Conservation (phyloP, 2,329 filamentous ascomycete species). For the Tolypocladium endophyticum region DNA sequence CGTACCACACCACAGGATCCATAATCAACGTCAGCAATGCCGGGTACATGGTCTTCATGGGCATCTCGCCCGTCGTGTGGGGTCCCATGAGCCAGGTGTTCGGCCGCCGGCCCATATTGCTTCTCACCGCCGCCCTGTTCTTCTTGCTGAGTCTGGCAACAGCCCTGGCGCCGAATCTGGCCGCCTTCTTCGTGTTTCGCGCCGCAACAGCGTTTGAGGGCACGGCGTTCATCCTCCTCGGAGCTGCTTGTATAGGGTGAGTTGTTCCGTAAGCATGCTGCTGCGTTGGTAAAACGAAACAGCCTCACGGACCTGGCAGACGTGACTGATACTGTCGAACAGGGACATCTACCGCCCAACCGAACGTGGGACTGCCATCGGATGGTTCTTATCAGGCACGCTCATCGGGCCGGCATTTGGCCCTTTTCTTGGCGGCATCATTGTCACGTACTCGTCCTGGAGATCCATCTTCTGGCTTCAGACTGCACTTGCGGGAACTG, state of each 20-base stretch:
- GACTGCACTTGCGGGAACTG: slow-evolving; percentile 52
- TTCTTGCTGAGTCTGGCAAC: slow-evolving; percentile 61
- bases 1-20: slow-evolving; percentile 53
- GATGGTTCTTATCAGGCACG: slow-evolving; percentile 63
- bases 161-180: slow-evolving; percentile 60
- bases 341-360: slow-evolving; percentile 54
- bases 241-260: slow-evolving; percentile 55
- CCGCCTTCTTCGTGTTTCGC: slow-evolving; percentile 63
- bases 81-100: slow-evolving; percentile 60
- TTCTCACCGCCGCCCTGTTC: slow-evolving; percentile 53
- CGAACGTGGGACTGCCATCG: slow-evolving; percentile 60
- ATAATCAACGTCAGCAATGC: slow-evolving; percentile 69
- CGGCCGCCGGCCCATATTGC: slow-evolving; percentile 44
- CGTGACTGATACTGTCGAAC: not conserved
- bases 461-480: slow-evolving; percentile 71
- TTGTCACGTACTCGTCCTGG: slow-evolving; percentile 66
- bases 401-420: slow-evolving; percentile 63
- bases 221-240: slow-evolving; percentile 63
- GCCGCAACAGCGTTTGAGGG: slow-evolving; percentile 66
- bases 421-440: slow-evolving; percentile 62
- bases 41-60: slow-evolving; percentile 67
- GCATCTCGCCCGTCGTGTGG: slow-evolving; percentile 58
- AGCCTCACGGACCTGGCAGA: not conserved
- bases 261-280: slow-evolving; percentile 11
- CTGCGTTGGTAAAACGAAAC: not conserved